A percentile compares a stretch with the other conserved stretches of the same genome.
phyloP scores from a whole-genome alignment of 1,139 yeast genomes.

The Eremothecium gossypii region DNA sequence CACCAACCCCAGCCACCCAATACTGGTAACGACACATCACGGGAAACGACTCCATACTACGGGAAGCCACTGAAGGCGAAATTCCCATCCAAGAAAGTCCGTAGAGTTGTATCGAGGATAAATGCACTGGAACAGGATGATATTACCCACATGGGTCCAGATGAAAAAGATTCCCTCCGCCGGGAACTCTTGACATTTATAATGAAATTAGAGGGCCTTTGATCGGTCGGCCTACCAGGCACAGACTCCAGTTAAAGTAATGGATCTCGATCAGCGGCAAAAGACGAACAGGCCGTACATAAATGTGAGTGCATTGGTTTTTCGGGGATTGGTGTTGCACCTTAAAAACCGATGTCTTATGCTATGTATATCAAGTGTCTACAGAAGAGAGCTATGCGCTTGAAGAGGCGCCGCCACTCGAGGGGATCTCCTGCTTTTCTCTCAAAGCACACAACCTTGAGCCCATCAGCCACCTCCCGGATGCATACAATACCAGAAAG shows the following conservation, averaged over 20 bases:
- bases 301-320: too few species aligned
- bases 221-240: background rate
- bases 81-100: conserved; percentile 18
- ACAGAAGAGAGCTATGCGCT: conserved; percentile 42
- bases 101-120: conserved; percentile 15
- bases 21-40: too few species aligned
- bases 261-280: background rate
- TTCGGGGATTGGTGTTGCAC: background rate
- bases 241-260: background rate
- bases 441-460: conserved; percentile 42
- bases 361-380: conserved; percentile 34
- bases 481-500: conserved; percentile 42
- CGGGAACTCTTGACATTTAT: conserved; percentile 21
- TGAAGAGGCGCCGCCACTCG: conserved; percentile 59
- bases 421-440: conserved; percentile 54
- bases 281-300: background rate
- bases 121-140: conserved; percentile 13
- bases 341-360: background rate
- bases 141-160: conserved; percentile 12
- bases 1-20: too few species aligned
- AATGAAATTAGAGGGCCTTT: conserved; percentile 16
- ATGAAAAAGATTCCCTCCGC: conserved; percentile 20
- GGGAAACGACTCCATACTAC: background rate
- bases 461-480: conserved; percentile 26
- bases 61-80: conserved; percentile 11